Conservation (phyloP, 805 yeast genomes). For the Ogataea neopini region DNA sequence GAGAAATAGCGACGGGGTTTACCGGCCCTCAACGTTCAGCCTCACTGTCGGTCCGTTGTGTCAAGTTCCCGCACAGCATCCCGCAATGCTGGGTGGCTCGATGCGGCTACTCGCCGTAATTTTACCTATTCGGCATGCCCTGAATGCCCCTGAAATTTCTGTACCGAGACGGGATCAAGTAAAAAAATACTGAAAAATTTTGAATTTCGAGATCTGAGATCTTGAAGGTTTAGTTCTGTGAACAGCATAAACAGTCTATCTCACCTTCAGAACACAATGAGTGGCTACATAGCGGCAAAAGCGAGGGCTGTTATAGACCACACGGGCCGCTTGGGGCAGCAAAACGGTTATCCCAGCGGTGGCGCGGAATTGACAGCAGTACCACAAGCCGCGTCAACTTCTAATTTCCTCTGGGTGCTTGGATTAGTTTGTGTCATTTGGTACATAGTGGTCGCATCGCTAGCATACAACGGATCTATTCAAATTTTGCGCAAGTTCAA, state of each 20-base stretch:
- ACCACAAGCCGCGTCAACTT: not conserved
- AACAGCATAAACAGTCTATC: too few relatives aligned
- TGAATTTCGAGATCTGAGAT: conserved; percentile 1
- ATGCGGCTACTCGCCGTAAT: too few relatives aligned
- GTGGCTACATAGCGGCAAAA: not conserved
- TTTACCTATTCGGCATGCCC: not conserved
- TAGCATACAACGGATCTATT: conserved; percentile 33
- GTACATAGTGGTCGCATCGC: conserved; percentile 31
- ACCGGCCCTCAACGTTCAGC: not conserved
- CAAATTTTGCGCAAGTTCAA: conserved; percentile 30
- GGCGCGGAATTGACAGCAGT: not conserved
- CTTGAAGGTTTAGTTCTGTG: not conserved
- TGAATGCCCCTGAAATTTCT: not conserved
- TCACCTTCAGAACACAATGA: not conserved
- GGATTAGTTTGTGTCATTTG: conserved; percentile 26
- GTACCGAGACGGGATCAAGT: not conserved
- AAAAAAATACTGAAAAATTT: conserved; percentile 1
- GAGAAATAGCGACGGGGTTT: not conserved
- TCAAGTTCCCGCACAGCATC: not conserved
- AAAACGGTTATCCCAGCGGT: not conserved
- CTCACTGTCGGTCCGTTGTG: not conserved
- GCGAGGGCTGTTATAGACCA: not conserved
- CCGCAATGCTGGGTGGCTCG: too few relatives aligned
- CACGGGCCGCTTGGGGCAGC: not conserved
- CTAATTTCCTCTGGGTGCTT: conserved; percentile 4